Percentiles rank a stretch among this genome's conserved stretches.
Evolutionary conservation across 2,329 filamentous ascomycete genomes (phyloP).

Genomic region (Aspergillus neotritici): DNA sequence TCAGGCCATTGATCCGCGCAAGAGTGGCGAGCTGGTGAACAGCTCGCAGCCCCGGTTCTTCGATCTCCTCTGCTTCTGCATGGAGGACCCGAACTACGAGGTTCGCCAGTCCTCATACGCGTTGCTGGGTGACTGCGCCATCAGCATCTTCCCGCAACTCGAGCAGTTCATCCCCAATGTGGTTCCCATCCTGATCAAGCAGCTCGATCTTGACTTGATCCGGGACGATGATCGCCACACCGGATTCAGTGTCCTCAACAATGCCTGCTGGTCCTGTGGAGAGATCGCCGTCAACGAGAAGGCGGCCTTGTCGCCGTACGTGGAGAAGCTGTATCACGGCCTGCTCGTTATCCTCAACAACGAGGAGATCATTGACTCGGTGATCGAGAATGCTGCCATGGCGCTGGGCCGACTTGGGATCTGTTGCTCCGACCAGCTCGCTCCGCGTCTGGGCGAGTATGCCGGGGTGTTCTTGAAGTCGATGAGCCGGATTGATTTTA

Average conservation of each 20-base stretch:
- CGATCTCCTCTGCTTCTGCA: constrained; percentile 81
- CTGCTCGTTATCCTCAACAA: constrained; percentile 80
- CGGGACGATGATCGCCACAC: constrained; percentile 75
- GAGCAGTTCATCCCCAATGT: constrained; percentile 67
- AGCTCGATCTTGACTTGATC: constrained; percentile 75
- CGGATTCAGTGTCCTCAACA: constrained; percentile 90
- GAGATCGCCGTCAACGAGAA: constrained; percentile 81
- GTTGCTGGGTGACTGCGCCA: constrained; percentile 87
- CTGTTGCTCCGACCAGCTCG: constrained; percentile 68
- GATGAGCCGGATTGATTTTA: constrained; percentile 79
- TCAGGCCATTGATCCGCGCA: constrained; percentile 70
- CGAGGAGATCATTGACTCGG: constrained; percentile 74
- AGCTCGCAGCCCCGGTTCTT: constrained; percentile 79
- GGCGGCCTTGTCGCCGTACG: constrained; percentile 66
- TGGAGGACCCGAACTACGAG: constrained; percentile 86
- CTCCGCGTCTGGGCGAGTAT: constrained; percentile 72
- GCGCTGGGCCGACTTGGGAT: constrained; percentile 83
- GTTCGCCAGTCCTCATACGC: constrained; percentile 96
- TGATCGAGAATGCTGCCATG: constrained; percentile 91
- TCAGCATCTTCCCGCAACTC: constrained; percentile 80
- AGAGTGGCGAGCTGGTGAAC: constrained; percentile 70
- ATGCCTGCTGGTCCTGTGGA: constrained; percentile 93
- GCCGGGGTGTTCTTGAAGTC: constrained; percentile 74
- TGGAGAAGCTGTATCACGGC: constrained; percentile 69
- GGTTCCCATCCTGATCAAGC: constrained; percentile 72